Evolutionary conservation across 176 grass and related monocot genomes (phyloP).

Genomic region (Themeda triandra): DNA sequence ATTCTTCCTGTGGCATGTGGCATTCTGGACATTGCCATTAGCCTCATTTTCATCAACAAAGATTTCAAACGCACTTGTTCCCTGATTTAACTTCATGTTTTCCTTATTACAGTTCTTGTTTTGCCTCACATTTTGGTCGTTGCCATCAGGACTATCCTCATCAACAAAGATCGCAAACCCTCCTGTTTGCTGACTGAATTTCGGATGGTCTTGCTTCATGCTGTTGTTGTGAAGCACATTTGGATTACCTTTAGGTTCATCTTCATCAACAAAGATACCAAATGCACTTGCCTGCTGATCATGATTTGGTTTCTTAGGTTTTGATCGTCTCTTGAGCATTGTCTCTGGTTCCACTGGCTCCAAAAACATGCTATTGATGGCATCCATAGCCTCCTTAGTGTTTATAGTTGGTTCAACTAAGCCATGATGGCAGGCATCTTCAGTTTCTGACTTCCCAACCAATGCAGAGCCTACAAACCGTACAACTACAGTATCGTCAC

Average conservation of each 20-base stretch:
- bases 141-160: constrained; percentile 40
- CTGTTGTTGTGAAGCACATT: constrained; percentile 13
- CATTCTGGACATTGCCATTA: constrained; percentile 21
- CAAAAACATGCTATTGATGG: constrained; percentile 87
- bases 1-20: constrained; percentile 18
- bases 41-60: constrained; percentile 63
- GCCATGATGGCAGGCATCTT: constrained; percentile 92
- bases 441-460: constrained; percentile 79
- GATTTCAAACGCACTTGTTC: constrained; percentile 49
- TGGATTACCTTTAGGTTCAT: constrained; percentile 26
- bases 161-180: constrained; percentile 80
- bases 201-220: constrained; percentile 32
- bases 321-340: constrained; percentile 57
- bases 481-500: constrained; percentile 87
- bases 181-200: constrained; percentile 41
- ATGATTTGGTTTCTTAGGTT: constrained; percentile 38
- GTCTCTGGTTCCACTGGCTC: constrained; percentile 79
- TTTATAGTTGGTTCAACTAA: constrained; percentile 90
- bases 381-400: constrained; percentile 82
- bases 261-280: constrained; percentile 86
- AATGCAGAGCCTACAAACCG: constrained; percentile 83
- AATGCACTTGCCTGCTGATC: constrained; percentile 57
- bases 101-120: constrained; percentile 30
- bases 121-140: constrained; percentile 17
- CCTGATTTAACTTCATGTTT: constrained; percentile 34